Conservation (phyloP, 176 grass and related monocot genomes). For the Oryza glaberrima region DNA sequence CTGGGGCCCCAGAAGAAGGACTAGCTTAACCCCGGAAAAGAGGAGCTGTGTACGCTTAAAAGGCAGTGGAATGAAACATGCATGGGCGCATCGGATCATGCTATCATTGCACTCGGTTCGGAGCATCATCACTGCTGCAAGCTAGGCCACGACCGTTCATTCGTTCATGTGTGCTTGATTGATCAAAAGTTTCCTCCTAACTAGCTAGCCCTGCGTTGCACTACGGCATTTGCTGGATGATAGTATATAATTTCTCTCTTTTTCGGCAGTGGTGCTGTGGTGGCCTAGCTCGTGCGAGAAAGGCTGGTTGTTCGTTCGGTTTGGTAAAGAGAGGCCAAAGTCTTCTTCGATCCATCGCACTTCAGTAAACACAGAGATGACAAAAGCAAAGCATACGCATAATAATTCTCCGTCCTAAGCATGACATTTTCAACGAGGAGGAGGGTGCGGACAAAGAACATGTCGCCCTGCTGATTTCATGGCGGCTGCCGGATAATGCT, state of each 20-base stretch:
- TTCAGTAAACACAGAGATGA: not conserved
- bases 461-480: slow-evolving; percentile 42
- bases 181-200: not conserved
- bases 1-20: not conserved
- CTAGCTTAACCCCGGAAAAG: not conserved
- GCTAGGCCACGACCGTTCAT: not conserved
- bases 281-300: not conserved
- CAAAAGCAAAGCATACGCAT: not conserved
- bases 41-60: not conserved
- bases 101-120: slow-evolving; percentile 25
- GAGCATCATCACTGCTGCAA: not conserved
- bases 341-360: not conserved
- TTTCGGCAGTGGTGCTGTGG: not conserved
- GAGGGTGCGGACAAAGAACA: slow-evolving; percentile 26
- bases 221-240: not conserved
- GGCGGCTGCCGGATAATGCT: slow-evolving; percentile 39
- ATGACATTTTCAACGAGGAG: not conserved
- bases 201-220: not conserved
- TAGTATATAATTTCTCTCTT: not conserved
- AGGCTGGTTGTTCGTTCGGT: not conserved
- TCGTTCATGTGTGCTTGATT: not conserved
- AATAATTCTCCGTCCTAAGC: not conserved
- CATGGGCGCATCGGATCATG: slow-evolving; percentile 20
- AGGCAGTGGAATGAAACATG: slow-evolving; percentile 16
- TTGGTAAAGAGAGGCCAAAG: not conserved